Base-by-base conservation (phyloP, 192 early-diverging fungal genomes). In the Coemansia reversa region DNA sequence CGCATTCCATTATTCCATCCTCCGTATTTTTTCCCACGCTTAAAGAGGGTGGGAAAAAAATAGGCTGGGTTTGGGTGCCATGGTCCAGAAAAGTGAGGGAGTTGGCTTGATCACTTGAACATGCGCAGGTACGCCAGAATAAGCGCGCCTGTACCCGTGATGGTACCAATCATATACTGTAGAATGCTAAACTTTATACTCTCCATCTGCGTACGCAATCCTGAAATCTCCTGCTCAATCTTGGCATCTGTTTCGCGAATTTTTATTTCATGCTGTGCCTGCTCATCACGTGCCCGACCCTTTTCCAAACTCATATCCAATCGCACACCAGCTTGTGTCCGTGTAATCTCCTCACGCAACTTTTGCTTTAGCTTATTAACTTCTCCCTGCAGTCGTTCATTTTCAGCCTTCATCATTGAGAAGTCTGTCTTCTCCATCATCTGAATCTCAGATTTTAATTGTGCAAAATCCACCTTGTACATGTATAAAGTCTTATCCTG, bases 401-500 rank as follows among this genome's bases (percentile, higher is more conserved):
- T 91, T 57, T 95, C 93, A 39, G 90, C 74, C 67, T 91, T 89
- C 70, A 94, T 87, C 51, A 92, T 70, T 0, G 86, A 79, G 61
- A 93, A 94, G 24, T 97, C 95, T 52, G 92, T 95, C 80, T 93
- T 94, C 68, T 94, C 93, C 32, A 95, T 71, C 79, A 95, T 83
- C 55, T 91, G 90, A 6, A 97, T 84, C 70, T 95, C 95, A 2
- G 89, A 88, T 58, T 91, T 91, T 16, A 97, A 84, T 28, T 92
- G 91, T 14, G 90, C 88, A 55, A 97, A 94, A 65, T 95, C 93
- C 22, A 93, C 91, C 70, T 90, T 93, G 69, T 91, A 91, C 65
- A 89, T 90, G 69, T 94, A 93, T 14, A 93, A 79, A 1, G 87
- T 85, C 86, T 89, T 89, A 66, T 92, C 87, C 70, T 91, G 91